These are phyloP conservation scores for Myxozyma vanderwaltii DNA, from an alignment of 805 yeast genomes.

Conservation along the genomic window DNA sequence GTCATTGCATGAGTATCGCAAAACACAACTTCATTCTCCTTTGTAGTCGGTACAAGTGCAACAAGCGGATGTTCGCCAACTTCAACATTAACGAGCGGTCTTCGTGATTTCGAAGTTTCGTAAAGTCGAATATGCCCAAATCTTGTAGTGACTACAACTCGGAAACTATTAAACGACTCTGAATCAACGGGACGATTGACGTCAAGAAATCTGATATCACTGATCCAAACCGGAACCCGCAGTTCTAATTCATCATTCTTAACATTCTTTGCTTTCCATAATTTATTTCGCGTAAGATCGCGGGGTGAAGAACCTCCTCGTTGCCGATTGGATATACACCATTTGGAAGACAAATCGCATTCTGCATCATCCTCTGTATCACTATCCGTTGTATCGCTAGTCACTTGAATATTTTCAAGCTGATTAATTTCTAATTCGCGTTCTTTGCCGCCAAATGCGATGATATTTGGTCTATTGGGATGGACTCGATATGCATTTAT, in stretches of 20 bases:
- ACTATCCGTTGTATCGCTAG: background rate
- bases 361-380: background rate
- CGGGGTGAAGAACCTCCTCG: background rate
- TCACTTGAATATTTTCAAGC: constrained; percentile 13
- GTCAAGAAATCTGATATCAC: constrained; percentile 54
- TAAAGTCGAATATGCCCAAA: constrained; percentile 70
- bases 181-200: constrained; percentile 33
- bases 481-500: constrained; percentile 53
- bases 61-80: constrained; percentile 58
- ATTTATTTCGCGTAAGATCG: constrained; percentile 13
- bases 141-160: constrained; percentile 66
- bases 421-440: constrained; percentile 55
- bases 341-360: background rate
- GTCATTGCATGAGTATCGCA: constrained; percentile 73
- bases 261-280: constrained; percentile 82
- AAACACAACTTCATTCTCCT: constrained; percentile 55
- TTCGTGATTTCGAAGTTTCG: constrained; percentile 65
- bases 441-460: constrained; percentile 88
- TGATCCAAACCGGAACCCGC: constrained; percentile 80
- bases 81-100: constrained; percentile 63
- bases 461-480: constrained; percentile 52
- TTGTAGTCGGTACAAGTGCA: constrained; percentile 43
- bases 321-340: constrained; percentile 10
- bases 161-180: constrained; percentile 43
- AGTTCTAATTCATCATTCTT: constrained; percentile 75